Base-by-base conservation (phyloP, 177 flowering plant species). In the Tripterygium wilfordii region DNA sequence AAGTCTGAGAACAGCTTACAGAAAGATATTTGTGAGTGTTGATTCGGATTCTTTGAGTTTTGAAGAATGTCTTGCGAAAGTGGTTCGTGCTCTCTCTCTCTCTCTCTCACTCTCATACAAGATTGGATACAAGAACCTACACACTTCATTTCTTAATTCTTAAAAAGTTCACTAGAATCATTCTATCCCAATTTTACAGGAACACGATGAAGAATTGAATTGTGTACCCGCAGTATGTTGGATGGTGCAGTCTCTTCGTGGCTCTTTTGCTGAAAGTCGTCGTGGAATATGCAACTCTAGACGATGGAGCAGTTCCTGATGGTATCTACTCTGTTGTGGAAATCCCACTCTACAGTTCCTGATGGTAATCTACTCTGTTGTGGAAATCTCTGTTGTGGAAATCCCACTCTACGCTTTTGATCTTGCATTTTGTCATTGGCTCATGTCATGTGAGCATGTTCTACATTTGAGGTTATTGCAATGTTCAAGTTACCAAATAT, bases 211-310 rank as follows among this genome's bases (percentile, higher is more conserved):
- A 51, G 81, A 75, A 26, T 50, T 79, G 49, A 57, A 56, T 48
- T 58, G 56, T 19, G 53, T 73, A 43, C 72, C 80, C 51, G 73
- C 63, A 54, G 85, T 90, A 21, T 2, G 60, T 57, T 66, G 74
- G 41, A 79, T 87, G 91, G 57, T 90, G 37, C 80, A 79, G 63
- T 87, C 95, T 22, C 79, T 90, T 45, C 85, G 84, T 51, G 79
- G 76, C 38, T 87, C 91, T n/a, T 77, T 85, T 44, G 44, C 58
- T 31, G 80, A 64, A 56, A 63, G 54, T 40, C 85, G 95, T 8
- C 98, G 95, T 54, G 98, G 96, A 26, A 88, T 91, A 50, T 88
- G 95, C 84, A 88, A 67, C 60, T 83, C 50, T 60, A 80, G 90
- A 57, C 64, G 64, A 17, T 74, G 85, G 83, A 75, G 42, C 58